Evolutionary conservation across 257 asterid genomes (phyloP).

Genomic region (Solanum pennellii): DNA sequence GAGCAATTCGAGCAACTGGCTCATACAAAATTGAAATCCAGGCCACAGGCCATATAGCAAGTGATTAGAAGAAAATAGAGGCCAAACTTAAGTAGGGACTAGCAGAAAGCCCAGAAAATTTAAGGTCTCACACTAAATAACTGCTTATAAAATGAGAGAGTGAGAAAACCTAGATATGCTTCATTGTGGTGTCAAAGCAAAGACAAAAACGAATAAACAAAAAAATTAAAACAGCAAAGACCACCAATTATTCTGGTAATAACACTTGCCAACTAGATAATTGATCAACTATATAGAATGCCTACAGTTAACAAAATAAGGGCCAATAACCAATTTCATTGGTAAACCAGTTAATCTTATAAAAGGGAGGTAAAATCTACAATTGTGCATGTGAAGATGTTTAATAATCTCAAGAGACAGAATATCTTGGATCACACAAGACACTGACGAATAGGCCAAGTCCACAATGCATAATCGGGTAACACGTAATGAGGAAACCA

Average conservation of each 20-base stretch:
- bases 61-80: not conserved
- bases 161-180: not conserved
- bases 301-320: not conserved
- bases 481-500: too few relatives aligned
- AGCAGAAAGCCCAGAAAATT: not conserved
- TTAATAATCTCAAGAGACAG: not conserved
- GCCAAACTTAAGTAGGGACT: not conserved
- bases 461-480: too few relatives aligned
- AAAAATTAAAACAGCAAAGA: not conserved
- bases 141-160: not conserved
- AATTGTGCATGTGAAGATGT: not conserved
- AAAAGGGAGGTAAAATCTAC: not conserved
- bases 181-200: not conserved
- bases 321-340: not conserved
- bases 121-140: not conserved
- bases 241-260: not conserved
- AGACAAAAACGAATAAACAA: not conserved
- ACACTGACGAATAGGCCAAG: not conserved
- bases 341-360: not conserved
- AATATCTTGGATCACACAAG: not conserved
- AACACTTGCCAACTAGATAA: not conserved
- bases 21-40: not conserved
- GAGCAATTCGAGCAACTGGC: constrained; percentile 92
- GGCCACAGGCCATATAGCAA: not conserved
- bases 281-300: not conserved